These are phyloP conservation scores for Phytopythium helicoides DNA, from an alignment of 352 stramenopile species.

Conservation along the genomic window DNA sequence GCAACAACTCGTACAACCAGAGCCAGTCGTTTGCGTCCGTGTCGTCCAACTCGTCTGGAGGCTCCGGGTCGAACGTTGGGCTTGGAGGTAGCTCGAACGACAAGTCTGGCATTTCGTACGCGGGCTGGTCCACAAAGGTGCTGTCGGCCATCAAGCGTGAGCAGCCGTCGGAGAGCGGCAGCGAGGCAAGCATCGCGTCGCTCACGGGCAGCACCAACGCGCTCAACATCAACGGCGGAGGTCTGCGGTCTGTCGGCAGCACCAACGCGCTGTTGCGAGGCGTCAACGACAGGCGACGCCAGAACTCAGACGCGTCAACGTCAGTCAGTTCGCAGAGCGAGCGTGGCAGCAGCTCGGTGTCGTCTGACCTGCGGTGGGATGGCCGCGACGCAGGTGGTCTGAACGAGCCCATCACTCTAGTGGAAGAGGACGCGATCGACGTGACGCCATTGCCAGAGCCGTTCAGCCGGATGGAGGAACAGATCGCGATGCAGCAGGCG, in stretches of 20 bases:
- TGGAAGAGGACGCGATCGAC: slow-evolving; percentile 43
- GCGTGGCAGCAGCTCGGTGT: slow-evolving; percentile 19
- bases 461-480: slow-evolving; percentile 77
- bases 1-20: slow-evolving; percentile 15
- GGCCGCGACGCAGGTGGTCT: slow-evolving; percentile 12
- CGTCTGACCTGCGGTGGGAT: slow-evolving; percentile 18
- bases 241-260: slow-evolving; percentile 6
- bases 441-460: slow-evolving; percentile 57
- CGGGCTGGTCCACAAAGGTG: slow-evolving; percentile 59
- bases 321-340: slow-evolving; percentile 35
- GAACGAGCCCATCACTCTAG: slow-evolving; percentile 22
- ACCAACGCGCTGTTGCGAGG: slow-evolving; percentile 6
- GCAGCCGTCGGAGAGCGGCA: slow-evolving; percentile 25
- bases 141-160: slow-evolving; percentile 41
- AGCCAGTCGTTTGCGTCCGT: slow-evolving; percentile 33
- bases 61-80: slow-evolving; percentile 13
- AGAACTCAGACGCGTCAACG: slow-evolving; percentile 45
- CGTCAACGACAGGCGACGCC: slow-evolving; percentile 28
- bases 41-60: slow-evolving; percentile 38
- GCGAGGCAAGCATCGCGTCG: slow-evolving; percentile 26
- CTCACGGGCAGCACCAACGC: slow-evolving; percentile 22
- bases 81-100: slow-evolving; percentile 11
- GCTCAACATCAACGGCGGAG: slow-evolving; percentile 11
- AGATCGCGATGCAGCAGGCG: slow-evolving; percentile 71
- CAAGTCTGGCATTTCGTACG: slow-evolving; percentile 47